Evolutionary conservation across 192 early-diverging fungal species (phyloP), one percentile per base, ranked within the genome.

Genomic region (Jimgerdemannia lactiflua): DNA sequence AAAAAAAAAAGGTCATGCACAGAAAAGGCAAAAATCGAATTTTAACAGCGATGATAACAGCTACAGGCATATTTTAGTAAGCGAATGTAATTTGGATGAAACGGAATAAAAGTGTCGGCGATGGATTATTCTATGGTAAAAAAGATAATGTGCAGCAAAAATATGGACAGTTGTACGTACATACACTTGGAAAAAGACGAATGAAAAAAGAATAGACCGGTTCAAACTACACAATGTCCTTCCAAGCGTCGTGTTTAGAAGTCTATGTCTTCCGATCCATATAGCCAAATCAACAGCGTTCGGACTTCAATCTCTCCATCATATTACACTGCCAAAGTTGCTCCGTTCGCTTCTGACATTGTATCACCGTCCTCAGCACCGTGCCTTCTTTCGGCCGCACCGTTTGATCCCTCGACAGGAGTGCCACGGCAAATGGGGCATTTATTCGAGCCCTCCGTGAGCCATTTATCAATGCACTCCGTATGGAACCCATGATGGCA

Each of bases 341-440:
- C 67, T 68, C 6, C 19, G 19, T 41, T 6, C 67, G 9, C 8
- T 19, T 68, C 67, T 59, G 49, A 6, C 49, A 14, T 59, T 14
- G 49, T 2, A 0, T 59, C 49, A 59, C 49, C 49, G 14, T 59
- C 14, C 49, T 59, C 49, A 59, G 49, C 8, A 18, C 19, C 67
- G 1, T 68, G 29, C 40, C 29, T 19, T 20, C 67, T 68, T 68
- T 68, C 67, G 9, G 8, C 67, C 6, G 18, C 29, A 20, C 40
- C 40, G 9, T 68, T 41, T 9, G 19, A 20, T 18, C 18, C 6
- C 1, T 68, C 40, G 68, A 88, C 86, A 20, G 85, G 84, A 18
- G 83, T 80, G 19, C 84, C 79, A 65, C 87, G 76, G 78, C 88
- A 89, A 19, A 89, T 87, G 8, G 88, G 88, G 71, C 88, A 89